A percentile compares a stretch with the other conserved stretches of the same genome.
phyloP scores from a whole-genome alignment of 2,329 filamentous ascomycete genomes.

The Trichoderma sp. region DNA sequence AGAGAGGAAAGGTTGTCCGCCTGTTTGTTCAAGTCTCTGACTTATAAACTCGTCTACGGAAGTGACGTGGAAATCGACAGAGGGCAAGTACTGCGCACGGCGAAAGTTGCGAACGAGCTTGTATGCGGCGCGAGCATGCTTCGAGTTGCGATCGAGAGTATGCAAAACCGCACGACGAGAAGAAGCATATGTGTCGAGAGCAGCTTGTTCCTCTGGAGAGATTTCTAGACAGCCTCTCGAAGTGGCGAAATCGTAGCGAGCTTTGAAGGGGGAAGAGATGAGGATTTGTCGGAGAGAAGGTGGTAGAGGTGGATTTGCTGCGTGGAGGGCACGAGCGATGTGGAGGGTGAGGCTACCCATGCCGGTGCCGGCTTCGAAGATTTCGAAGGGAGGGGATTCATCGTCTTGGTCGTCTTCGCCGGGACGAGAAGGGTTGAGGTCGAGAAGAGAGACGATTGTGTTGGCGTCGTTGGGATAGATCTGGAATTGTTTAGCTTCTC shows the following conservation, averaged over 20 bases:
- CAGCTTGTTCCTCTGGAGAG: slow-evolving; percentile 28
- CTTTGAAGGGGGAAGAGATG: slow-evolving; percentile 27
- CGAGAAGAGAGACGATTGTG: slow-evolving; percentile 71
- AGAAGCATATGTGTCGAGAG: slow-evolving; percentile 45
- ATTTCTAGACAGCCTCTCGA: slow-evolving; percentile 29
- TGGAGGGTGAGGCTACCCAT: slow-evolving; percentile 76
- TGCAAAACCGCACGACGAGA: slow-evolving; percentile 68
- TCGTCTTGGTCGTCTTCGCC: slow-evolving; percentile 33
- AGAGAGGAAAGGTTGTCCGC: slow-evolving; percentile 59
- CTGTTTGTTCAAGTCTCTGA: slow-evolving; percentile 44
- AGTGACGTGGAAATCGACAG: slow-evolving; percentile 72
- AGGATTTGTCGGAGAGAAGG: slow-evolving; percentile 39
- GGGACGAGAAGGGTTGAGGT: slow-evolving; percentile 60
- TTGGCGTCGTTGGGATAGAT: slow-evolving; percentile 71
- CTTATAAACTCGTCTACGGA: slow-evolving; percentile 62
- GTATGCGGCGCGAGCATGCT: slow-evolving; percentile 62
- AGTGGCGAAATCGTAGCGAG: slow-evolving; percentile 15
- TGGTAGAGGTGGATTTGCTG: slow-evolving; percentile 57
- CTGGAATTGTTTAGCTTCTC: slow-evolving; percentile 17
- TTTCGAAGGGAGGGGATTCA: slow-evolving; percentile 55
- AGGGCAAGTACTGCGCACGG: slow-evolving; percentile 64
- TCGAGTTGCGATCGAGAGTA: slow-evolving; percentile 64
- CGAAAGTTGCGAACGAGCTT: slow-evolving; percentile 65
- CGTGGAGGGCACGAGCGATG: slow-evolving; percentile 72
- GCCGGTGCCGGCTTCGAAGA: slow-evolving; percentile 83